Evolutionary conservation across 2,329 filamentous ascomycete genomes (phyloP).

Genomic region (Pseudocercospora fijiensis): DNA sequence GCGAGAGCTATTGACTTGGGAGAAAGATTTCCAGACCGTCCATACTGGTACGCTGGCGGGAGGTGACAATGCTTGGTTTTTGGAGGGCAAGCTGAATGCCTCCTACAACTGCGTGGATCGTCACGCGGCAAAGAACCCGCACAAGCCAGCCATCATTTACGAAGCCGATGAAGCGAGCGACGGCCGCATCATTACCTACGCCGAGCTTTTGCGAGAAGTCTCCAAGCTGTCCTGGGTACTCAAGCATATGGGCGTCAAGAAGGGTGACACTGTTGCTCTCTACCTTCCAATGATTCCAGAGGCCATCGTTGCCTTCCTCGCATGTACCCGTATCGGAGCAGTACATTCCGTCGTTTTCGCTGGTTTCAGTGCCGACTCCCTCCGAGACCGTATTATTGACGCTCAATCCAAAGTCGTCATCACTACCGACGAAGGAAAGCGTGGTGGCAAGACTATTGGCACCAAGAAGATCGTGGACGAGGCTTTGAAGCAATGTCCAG

Average conservation of each 20-base stretch:
- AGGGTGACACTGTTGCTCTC: constrained; percentile 94
- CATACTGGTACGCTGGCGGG: constrained; percentile 70
- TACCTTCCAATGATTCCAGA: constrained; percentile 99
- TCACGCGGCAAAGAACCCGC: constrained; percentile 89
- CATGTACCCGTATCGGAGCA: constrained; percentile 87
- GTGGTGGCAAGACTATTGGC: constrained; percentile 92
- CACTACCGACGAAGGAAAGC: constrained; percentile 95
- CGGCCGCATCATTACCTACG: constrained; percentile 87
- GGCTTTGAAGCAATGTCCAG: constrained; percentile 91
- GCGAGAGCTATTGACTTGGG: constrained; percentile 86
- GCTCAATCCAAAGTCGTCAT: constrained; percentile 91
- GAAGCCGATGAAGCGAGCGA: constrained; percentile 89
- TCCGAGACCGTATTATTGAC: constrained; percentile 91
- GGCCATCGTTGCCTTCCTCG: constrained; percentile 85
- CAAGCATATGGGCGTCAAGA: constrained; percentile 93
- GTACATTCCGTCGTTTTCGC: constrained; percentile 98
- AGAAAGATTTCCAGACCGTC: constrained; percentile 87
- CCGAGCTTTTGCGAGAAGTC: constrained; percentile 89
- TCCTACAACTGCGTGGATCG: constrained; percentile 97
- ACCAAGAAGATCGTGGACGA: constrained; percentile 99
- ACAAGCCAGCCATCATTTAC: constrained; percentile 96
- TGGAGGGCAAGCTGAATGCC: constrained; percentile 90
- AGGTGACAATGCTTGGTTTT: constrained; percentile 91
- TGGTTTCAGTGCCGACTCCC: constrained; percentile 93
- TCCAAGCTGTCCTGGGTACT: constrained; percentile 83